Evolutionary conservation across 768 basidiomycete species (phyloP).

Genomic region (Suillus subaureus): DNA sequence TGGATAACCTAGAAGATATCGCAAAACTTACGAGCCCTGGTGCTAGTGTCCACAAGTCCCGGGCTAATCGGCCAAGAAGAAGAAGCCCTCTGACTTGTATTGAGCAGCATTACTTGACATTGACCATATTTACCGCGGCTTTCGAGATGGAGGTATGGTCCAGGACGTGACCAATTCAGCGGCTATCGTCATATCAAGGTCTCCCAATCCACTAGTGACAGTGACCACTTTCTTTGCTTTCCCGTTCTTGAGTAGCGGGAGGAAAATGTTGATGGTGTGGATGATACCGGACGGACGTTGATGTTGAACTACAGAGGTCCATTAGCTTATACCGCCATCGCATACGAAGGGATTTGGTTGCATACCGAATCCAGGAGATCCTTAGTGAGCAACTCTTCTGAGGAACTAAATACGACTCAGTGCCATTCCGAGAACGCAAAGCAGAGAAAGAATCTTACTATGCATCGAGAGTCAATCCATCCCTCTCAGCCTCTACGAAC

Average conservation of each 20-base stretch:
- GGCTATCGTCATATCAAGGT: constrained; percentile 25
- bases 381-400: constrained; percentile 22
- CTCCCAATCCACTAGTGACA: constrained; percentile 28
- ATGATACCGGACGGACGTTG: constrained; percentile 41
- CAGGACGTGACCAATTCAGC: constrained; percentile 10
- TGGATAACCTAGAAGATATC: constrained; percentile 1
- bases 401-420: constrained; percentile 13
- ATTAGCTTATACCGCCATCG: not conserved
- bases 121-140: constrained; percentile 39
- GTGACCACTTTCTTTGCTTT: constrained; percentile 38
- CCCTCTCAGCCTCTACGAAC: constrained; percentile 12
- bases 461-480: constrained; percentile 18
- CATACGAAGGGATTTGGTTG: not conserved
- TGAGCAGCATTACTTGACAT: constrained; percentile 38
- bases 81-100: constrained; percentile 34
- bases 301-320: constrained; percentile 25
- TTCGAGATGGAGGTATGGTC: constrained; percentile 40
- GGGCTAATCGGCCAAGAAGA: constrained; percentile 41
- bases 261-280: constrained; percentile 39
- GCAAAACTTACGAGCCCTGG: constrained; percentile 6
- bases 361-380: constrained; percentile 25
- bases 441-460: constrained; percentile 12
- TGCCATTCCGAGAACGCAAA: not conserved
- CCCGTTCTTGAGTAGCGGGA: constrained; percentile 39
- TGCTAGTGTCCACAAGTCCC: constrained; percentile 33